Evolutionary conservation across 208 protist species (phyloP).

Genomic region (Crithidia bombi): DNA sequence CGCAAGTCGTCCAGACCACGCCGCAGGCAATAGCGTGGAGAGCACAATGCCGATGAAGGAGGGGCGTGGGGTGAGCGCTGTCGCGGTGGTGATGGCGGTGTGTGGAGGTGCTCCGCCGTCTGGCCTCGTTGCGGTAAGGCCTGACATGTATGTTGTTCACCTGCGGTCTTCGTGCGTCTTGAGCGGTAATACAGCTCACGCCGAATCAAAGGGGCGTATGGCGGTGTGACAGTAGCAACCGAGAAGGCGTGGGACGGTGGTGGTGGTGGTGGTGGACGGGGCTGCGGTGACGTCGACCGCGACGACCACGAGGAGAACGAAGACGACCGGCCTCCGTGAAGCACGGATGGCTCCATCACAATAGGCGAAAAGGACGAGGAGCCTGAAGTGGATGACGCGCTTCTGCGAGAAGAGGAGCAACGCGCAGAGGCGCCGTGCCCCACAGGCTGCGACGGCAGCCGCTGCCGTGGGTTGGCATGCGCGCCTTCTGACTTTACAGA

Average conservation of each 20-base stretch:
- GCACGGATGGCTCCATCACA: neutral
- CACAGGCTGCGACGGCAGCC: neutral
- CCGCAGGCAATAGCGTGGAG: conserved; percentile 17
- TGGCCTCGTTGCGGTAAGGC: no score
- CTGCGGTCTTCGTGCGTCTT: no score
- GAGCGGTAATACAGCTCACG: neutral
- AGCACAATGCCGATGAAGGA: conserved; percentile 3
- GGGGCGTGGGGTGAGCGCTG: neutral
- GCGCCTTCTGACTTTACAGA: neutral
- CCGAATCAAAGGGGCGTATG: neutral
- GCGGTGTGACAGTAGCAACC: neutral
- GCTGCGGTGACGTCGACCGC: conserved; percentile 28
- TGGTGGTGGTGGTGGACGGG: conserved; percentile 11
- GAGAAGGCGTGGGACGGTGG: neutral
- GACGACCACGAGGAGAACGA: conserved; percentile 36
- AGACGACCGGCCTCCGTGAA: neutral
- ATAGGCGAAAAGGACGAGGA: conserved; percentile 14
- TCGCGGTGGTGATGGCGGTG: neutral
- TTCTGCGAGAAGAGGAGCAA: neutral
- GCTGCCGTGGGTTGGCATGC: neutral
- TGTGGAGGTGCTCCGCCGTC: neutral
- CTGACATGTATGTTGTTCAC: no score
- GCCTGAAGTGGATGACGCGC: neutral
- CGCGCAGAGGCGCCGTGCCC: neutral
- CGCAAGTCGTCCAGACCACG: conserved; percentile 3